Percentiles rank a stretch among this genome's conserved stretches.
phyloP scores from a whole-genome alignment of 2,329 filamentous ascomycete species.

The Trichothecium sympodiale region DNA sequence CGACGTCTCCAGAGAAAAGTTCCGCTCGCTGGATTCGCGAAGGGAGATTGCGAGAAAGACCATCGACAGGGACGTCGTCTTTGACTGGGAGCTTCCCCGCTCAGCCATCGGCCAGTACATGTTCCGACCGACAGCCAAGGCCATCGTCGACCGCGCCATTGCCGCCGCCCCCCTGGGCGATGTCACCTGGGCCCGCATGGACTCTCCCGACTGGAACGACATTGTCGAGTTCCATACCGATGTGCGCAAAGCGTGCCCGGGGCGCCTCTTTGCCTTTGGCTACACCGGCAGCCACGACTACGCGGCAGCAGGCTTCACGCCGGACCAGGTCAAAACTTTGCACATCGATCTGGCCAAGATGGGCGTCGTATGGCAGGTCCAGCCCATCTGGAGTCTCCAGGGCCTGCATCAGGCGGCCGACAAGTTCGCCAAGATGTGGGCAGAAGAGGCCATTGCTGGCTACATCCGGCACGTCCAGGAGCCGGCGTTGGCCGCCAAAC shows the following conservation, averaged over 20 bases:
- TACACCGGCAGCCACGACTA: constrained; percentile 25
- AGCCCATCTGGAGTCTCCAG: constrained; percentile 25
- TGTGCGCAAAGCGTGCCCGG: constrained; percentile 20
- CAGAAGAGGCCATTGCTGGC: constrained; percentile 21
- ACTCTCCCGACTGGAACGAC: constrained; percentile 21
- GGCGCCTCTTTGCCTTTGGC: constrained; percentile 25
- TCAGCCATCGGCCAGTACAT: constrained; percentile 23
- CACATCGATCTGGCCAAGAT: constrained; percentile 22
- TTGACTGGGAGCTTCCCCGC: constrained; percentile 24
- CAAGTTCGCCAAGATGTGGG: constrained; percentile 21
- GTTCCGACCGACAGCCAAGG: constrained; percentile 18
- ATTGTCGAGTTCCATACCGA: constrained; percentile 23
- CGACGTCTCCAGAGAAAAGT: constrained; percentile 4
- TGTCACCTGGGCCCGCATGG: constrained; percentile 24
- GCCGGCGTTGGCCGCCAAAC: constrained; percentile 16
- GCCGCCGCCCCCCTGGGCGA: constrained; percentile 23
- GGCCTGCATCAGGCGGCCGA: constrained; percentile 22
- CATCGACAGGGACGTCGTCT: constrained; percentile 14
- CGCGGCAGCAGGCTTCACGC: constrained; percentile 19
- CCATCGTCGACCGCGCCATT: constrained; percentile 20
- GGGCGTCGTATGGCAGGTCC: constrained; percentile 27
- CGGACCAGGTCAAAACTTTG: constrained; percentile 18
- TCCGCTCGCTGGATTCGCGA: constrained; percentile 6
- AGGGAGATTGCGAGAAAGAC: constrained; percentile 11
- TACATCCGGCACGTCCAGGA: constrained; percentile 14